phyloP scores from a whole-genome alignment of 2,329 filamentous ascomycete species.

The Pseudopyricularia cyperi region DNA sequence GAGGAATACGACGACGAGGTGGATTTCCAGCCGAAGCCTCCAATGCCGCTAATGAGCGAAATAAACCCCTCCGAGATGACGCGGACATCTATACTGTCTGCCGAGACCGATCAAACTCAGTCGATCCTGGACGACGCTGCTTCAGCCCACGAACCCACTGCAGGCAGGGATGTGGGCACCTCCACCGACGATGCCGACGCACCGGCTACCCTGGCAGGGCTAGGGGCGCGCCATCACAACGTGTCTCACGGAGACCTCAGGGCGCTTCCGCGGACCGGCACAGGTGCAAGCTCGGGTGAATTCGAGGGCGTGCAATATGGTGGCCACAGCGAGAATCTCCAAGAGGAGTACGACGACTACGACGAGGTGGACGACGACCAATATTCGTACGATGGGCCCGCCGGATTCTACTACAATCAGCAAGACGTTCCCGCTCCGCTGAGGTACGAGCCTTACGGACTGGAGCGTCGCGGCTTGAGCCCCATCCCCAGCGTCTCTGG shows the following conservation, averaged over 20 bases:
- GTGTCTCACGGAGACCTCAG: slow-evolving; percentile 46
- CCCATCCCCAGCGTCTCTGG: slow-evolving; percentile 90
- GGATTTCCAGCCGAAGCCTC: slow-evolving; percentile 45
- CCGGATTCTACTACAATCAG: slow-evolving; percentile 37
- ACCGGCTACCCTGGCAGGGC: slow-evolving; percentile 37
- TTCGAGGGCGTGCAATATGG: slow-evolving; percentile 35
- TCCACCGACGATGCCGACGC: slow-evolving; percentile 48
- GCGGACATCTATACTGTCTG: slow-evolving; percentile 73
- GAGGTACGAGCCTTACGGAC: slow-evolving; percentile 55
- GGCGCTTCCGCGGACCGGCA: slow-evolving; percentile 35
- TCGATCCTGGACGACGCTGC: slow-evolving; percentile 32
- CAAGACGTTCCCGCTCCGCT: slow-evolving; percentile 52
- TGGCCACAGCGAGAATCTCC: slow-evolving; percentile 24
- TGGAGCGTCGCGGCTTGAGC: slow-evolving; percentile 61
- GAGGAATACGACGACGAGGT: slow-evolving; percentile 35
- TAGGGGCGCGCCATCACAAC: slow-evolving; percentile 57
- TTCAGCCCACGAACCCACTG: slow-evolving; percentile 49
- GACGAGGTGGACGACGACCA: slow-evolving; percentile 28
- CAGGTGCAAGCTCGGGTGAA: slow-evolving; percentile 26
- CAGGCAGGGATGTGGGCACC: slow-evolving; percentile 50
- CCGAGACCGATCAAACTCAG: slow-evolving; percentile 46
- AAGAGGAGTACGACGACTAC: slow-evolving; percentile 26
- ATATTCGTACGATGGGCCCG: slow-evolving; percentile 18
- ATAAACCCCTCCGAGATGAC: slow-evolving; percentile 80
- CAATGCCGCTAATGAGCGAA: slow-evolving; percentile 81